Evolutionary conservation across 2,329 filamentous ascomycete genomes (phyloP).

Genomic region (Aspergillus puulaauensis): DNA sequence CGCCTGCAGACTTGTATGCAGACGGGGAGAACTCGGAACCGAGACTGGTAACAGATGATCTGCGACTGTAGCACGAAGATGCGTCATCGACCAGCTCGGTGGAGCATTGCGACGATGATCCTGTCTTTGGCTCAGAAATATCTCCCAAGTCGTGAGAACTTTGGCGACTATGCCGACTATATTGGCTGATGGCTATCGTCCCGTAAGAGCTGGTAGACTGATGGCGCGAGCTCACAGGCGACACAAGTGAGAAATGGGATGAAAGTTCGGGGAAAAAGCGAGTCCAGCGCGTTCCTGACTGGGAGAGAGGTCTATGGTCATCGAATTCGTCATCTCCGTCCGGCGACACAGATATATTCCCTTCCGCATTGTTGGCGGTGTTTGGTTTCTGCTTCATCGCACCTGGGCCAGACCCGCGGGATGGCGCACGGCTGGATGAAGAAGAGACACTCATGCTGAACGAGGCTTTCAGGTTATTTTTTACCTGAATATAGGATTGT

Average conservation of each 20-base stretch:
- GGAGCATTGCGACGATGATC: constrained; percentile 6
- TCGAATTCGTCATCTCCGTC: background rate
- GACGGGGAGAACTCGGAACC: constrained; percentile 23
- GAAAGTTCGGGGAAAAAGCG: constrained; percentile 34
- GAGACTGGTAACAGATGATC: constrained; percentile 36
- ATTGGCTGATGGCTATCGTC: background rate
- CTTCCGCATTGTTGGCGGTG: constrained; percentile 2
- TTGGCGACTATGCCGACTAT: background rate
- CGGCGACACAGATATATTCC: constrained; percentile 24
- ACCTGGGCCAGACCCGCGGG: background rate
- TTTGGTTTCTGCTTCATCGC: background rate
- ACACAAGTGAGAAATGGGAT: constrained; percentile 26
- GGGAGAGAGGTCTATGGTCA: constrained; percentile 9
- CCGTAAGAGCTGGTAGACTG: background rate
- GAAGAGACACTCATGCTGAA: background rate
- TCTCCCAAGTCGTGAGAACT: background rate
- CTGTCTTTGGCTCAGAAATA: constrained; percentile 6
- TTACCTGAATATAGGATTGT: background rate
- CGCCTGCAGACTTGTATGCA: constrained; percentile 19
- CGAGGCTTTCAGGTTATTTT: background rate
- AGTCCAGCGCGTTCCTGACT: constrained; percentile 20
- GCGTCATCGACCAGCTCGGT: constrained; percentile 23
- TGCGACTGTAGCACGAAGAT: constrained; percentile 38
- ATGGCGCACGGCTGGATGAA: background rate
- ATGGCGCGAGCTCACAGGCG: constrained; percentile 20